Base-by-base conservation (phyloP, 2,329 filamentous ascomycete species). In the Pezicula rhizophila region DNA sequence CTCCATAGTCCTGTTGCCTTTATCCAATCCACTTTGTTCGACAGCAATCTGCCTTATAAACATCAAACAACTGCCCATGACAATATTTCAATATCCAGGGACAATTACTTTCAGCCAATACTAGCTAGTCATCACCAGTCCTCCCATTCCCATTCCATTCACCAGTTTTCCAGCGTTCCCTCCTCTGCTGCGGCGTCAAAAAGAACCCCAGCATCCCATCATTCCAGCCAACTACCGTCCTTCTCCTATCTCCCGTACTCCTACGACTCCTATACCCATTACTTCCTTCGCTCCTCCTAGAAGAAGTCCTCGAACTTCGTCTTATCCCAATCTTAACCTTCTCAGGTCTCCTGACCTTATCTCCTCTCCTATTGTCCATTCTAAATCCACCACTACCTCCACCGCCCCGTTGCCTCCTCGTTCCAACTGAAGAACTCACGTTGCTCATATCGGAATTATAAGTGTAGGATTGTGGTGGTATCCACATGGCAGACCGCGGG, bases 301-400 rank as follows among this genome's bases (percentile, higher is more conserved):
- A 8, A 12, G 35, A 38, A 31, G 28, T 31, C 28, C 28, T 31
- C 35, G 35, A 38, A 20, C 35, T 38, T 15, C 35, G n/a, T 8
- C 10, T 8, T 15, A 6, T 38, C 34, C 43, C 47, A 17, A 37
- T 28, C 15, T 33, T 41, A 8, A 40, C 46, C 26, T 41, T 45
- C 34, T 40, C 26, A 3, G 45, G 42, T 28, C 47, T 41, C 25
- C 50, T 48, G 20, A 57, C 42, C 11, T 17, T 20, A 37, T 45
- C n/a, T 39, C 28, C 5, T 23, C 39, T n/a, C 28, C 18, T 17
- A 7, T 33, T 11, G 8, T 31, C 28, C 28, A 10, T 31, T 11
- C 28, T 6, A 38, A 15, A 38, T 34, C 18, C 26, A 14, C 23
- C 31, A 28, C 23, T n/a, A 8, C 45, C 23, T 14, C 40, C 35